phyloP scores from a whole-genome alignment of 2,329 filamentous ascomycete genomes.

The Aureobasidium pullulans region DNA sequence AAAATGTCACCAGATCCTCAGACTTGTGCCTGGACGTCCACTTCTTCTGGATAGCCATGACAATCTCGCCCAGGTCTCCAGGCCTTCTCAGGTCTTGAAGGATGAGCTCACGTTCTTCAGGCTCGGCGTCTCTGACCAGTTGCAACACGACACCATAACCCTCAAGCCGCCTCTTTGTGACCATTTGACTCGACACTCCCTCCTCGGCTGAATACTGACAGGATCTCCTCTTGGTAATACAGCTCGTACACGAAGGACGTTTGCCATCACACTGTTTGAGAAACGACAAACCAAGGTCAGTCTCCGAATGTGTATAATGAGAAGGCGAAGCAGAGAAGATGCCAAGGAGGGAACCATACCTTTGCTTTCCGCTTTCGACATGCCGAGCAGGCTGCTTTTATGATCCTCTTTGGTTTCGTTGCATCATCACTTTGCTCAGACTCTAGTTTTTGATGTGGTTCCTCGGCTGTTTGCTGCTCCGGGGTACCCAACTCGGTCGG shows the following conservation, averaged over 20 bases:
- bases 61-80: background rate
- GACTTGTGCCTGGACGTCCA: background rate
- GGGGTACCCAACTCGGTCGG: background rate
- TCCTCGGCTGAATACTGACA: background rate
- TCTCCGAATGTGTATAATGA: background rate
- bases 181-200: background rate
- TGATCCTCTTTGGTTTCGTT: background rate
- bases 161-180: background rate
- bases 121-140: background rate
- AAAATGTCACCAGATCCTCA: too few relatives aligned
- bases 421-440: too few relatives aligned
- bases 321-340: background rate
- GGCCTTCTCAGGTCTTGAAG: background rate
- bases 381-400: background rate
- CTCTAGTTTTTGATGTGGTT: too few relatives aligned
- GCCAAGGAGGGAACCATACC: background rate
- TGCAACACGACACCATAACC: background rate
- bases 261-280: background rate
- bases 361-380: background rate
- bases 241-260: background rate
- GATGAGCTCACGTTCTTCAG: background rate
- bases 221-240: background rate
- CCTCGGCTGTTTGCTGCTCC: too few relatives aligned
- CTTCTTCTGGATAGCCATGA: background rate
- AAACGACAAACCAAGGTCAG: background rate